Base-by-base conservation (phyloP, 1,284 basidiomycete species). In the Rhizoctonia solani region DNA sequence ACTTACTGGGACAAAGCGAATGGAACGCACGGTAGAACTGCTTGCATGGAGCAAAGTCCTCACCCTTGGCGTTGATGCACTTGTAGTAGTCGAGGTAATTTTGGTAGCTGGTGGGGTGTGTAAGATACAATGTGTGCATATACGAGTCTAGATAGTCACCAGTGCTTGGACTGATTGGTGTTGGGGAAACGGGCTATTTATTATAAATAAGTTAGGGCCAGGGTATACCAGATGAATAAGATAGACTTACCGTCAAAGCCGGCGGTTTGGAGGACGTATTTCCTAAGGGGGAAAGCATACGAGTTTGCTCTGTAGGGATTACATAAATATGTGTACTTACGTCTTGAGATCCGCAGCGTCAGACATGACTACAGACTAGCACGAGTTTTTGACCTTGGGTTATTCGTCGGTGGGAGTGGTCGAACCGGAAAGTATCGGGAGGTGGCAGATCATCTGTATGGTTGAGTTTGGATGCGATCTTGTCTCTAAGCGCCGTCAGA, bases 21-120 rank as follows among this genome's bases (percentile, higher is more conserved):
- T 93, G 86, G 85, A 94, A 99, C 39, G 93, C 92, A 77, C 89
- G 87, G 83, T 91, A 93, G 88, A 99, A 99, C 82, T 98, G 95
- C 83, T 96, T 95, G 90, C 97, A 99, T 8, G 97, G 95, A 23
- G 89, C 87, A 78, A 89, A 98, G 70, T 99, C 97, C 75, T 99
- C 96, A 72, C 97, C 97, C 83, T 98, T 98, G 74, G 94, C 95
- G 75, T 92, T 83, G 74, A 98, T 82, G 79, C 97, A 99, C 81
- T 96, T 97, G 88, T 93, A 93, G 85, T 96, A 97, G 81, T 99
- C 94, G 69, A 91, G 89, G 79, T 94, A 98, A 81, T 95, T 95
- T 82, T 98, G 95, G 88, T 89, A 93, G 79, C 89, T 92, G 72
- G 11, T 59, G 39, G 11, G 63, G 47, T 8, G 37, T 11, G 19